Conservation (phyloP, 371 early-diverging fungal genomes). For the Mortierella sp. region DNA sequence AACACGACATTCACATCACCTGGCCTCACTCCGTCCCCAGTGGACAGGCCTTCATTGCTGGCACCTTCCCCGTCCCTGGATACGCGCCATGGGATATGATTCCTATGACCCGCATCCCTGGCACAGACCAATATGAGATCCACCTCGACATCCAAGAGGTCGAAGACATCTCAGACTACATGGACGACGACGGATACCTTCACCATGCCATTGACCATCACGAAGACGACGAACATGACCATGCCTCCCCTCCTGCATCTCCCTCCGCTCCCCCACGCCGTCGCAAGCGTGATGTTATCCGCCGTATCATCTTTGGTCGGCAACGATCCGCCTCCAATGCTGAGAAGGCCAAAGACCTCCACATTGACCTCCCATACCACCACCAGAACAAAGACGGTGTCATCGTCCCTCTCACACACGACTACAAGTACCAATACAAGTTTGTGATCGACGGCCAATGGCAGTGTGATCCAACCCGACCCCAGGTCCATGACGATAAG, state of each 20-base stretch:
- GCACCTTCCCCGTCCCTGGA: slow-evolving; percentile 49
- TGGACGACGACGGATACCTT: slow-evolving; percentile 40
- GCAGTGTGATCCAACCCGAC: slow-evolving; percentile 26
- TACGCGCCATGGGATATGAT: slow-evolving; percentile 50
- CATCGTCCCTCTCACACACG: slow-evolving; percentile 21
- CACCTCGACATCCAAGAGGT: slow-evolving; percentile 39
- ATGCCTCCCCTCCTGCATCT: slow-evolving; percentile 12
- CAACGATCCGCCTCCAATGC: slow-evolving; percentile 35
- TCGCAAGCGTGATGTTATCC: slow-evolving; percentile 19
- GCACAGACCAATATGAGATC: slow-evolving; percentile 31
- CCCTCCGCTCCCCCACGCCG: slow-evolving; percentile 6
- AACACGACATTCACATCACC: slow-evolving; percentile 44
- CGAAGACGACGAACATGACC: slow-evolving; percentile 18
- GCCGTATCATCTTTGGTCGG: slow-evolving; percentile 45
- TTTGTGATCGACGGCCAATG: slow-evolving; percentile 48
- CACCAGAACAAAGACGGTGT: slow-evolving; percentile 35
- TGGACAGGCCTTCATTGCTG: slow-evolving; percentile 40
- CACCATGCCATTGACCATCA: slow-evolving; percentile 34
- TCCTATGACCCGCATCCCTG: slow-evolving; percentile 35
- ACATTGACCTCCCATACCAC: slow-evolving; percentile 25
- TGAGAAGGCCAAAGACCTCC: slow-evolving; percentile 5
- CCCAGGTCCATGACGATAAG: slow-evolving; percentile 22
- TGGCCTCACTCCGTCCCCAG: slow-evolving; percentile 44
- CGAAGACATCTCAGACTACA: slow-evolving; percentile 32
- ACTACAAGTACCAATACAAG: slow-evolving; percentile 45